A percentile compares a stretch with the other conserved stretches of the same genome.
Evolutionary conservation across 2,329 filamentous ascomycete species (phyloP).

Genomic region (Nigrospora sphaerica): DNA sequence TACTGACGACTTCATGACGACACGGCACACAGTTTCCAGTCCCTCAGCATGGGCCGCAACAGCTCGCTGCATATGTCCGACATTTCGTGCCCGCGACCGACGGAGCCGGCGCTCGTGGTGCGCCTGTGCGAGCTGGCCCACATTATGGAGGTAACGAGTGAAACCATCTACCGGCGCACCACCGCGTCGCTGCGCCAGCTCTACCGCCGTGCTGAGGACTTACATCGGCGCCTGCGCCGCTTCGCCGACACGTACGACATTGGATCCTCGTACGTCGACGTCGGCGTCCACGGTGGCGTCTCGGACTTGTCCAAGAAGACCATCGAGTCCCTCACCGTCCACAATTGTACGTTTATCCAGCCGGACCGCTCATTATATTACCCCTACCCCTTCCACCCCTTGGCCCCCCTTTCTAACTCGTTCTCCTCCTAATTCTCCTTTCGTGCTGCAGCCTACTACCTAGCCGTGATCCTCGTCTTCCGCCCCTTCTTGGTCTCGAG

Average conservation of each 20-base stretch:
- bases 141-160: constrained; percentile 9
- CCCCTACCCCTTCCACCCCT: constrained; percentile 1
- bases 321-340: too few species aligned
- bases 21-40: constrained; percentile 1
- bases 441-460: constrained; percentile 9
- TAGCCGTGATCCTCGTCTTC: constrained; percentile 14
- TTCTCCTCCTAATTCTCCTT: too few species aligned
- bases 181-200: constrained; percentile 17
- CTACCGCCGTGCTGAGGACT: constrained; percentile 13
- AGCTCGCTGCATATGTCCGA: constrained; percentile 11
- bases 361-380: constrained; percentile 8
- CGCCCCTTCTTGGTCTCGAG: constrained; percentile 18
- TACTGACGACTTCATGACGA: too few species aligned
- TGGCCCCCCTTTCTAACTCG: not conserved
- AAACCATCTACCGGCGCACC: constrained; percentile 15
- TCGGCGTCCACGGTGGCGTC: not conserved
- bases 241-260: constrained; percentile 12
- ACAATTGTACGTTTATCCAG: too few species aligned
- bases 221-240: constrained; percentile 11
- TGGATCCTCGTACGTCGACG: constrained; percentile 6
- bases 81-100: constrained; percentile 14
- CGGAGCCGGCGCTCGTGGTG: constrained; percentile 10
- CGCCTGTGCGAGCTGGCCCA: constrained; percentile 11
- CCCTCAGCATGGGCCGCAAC: constrained; percentile 13
- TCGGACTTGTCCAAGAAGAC: not conserved